These are phyloP conservation scores for Abrus pulchellus DNA, from an alignment of 306 rosid genomes.

Conservation along the genomic window DNA sequence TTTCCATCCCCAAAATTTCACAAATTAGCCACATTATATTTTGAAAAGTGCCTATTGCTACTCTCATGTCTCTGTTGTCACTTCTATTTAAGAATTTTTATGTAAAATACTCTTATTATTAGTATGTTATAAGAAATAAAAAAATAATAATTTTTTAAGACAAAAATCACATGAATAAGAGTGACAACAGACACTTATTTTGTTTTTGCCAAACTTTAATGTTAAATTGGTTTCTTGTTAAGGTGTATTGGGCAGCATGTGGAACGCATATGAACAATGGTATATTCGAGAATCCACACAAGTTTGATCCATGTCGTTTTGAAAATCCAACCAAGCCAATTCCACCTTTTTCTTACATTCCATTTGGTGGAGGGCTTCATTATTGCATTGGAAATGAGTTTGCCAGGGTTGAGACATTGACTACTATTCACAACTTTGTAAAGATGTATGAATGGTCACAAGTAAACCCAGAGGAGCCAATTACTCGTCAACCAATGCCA, in stretches of 20 bases:
- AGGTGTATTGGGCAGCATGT: constrained; percentile 61
- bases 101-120: too few species aligned
- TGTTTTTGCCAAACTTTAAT: constrained; percentile 15
- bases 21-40: not conserved
- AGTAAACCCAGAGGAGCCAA: constrained; percentile 49
- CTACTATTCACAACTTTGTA: constrained; percentile 59
- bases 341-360: constrained; percentile 59
- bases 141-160: too few species aligned
- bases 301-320: constrained; percentile 62
- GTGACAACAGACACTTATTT: not conserved
- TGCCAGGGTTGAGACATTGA: constrained; percentile 62
- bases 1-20: constrained; percentile 1
- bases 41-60: too few species aligned
- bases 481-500: constrained; percentile 65
- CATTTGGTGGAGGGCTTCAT: constrained; percentile 65
- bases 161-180: too few species aligned
- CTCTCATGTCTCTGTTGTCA: too few species aligned
- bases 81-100: too few species aligned
- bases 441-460: constrained; percentile 61
- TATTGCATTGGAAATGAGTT: constrained; percentile 65
- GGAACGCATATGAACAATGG: constrained; percentile 58
- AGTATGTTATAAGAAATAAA: too few species aligned
- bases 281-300: constrained; percentile 53
- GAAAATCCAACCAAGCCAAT: constrained; percentile 60
- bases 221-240: constrained; percentile 3